Percentiles rank a stretch among this genome's conserved stretches.
These are phyloP conservation scores for Penicillium odoratum DNA, from an alignment of 495 filamentous ascomycete genomes.

Conservation along the genomic window DNA sequence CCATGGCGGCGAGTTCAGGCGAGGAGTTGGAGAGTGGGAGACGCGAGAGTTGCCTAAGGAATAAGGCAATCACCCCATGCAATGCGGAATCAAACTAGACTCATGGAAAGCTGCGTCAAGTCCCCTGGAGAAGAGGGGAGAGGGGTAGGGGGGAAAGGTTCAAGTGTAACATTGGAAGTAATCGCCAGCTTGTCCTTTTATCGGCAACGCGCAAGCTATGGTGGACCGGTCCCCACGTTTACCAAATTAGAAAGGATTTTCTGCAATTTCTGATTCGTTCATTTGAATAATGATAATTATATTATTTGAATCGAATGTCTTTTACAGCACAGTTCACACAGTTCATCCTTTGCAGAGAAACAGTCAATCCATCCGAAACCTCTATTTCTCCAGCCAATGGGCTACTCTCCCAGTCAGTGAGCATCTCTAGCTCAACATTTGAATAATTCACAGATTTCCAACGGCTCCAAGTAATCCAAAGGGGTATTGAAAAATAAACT, in stretches of 20 bases:
- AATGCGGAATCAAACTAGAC: slow-evolving; percentile 19
- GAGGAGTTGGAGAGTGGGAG: slow-evolving; percentile 10
- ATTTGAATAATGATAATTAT: not conserved
- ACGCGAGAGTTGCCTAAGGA: slow-evolving; percentile 25
- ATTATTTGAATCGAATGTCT: too few species aligned
- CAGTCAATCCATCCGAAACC: not conserved
- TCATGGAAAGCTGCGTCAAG: slow-evolving; percentile 4
- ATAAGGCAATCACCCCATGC: slow-evolving; percentile 34
- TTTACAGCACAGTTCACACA: not conserved
- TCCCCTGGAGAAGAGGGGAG: slow-evolving; percentile 6
- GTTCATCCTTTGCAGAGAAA: not conserved
- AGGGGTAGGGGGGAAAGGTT: slow-evolving; percentile 17
- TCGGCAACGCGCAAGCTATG: slow-evolving; percentile 29
- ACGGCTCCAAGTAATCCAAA: not conserved
- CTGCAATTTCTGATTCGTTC: slow-evolving; percentile 7
- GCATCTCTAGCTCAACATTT: not conserved
- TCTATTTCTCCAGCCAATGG: not conserved
- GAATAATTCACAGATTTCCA: not conserved
- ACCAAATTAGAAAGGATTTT: not conserved
- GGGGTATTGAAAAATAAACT: not conserved
- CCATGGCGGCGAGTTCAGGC: slow-evolving; percentile 29
- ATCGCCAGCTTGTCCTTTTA: slow-evolving; percentile 49
- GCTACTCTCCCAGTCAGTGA: not conserved
- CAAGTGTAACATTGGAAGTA: slow-evolving; percentile 10
- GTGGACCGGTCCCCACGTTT: slow-evolving; percentile 2